These are phyloP conservation scores for Zymoseptoria passerinii DNA, from an alignment of 2,329 filamentous ascomycete species.

Conservation along the genomic window DNA sequence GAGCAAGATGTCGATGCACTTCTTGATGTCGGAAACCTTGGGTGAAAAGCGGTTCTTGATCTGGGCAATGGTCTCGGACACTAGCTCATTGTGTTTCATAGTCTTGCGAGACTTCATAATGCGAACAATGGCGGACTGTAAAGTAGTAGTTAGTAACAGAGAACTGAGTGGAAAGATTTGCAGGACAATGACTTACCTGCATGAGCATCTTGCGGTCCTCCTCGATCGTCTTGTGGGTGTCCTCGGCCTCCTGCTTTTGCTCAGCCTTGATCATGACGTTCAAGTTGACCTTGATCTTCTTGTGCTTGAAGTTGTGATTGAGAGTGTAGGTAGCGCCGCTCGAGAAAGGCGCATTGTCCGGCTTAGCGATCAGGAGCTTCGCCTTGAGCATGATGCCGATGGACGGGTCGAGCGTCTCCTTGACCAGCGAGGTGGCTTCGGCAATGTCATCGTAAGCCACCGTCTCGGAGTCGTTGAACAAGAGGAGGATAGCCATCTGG, in stretches of 20 bases:
- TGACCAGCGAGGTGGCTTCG: conserved; percentile 67
- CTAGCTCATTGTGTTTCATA: conserved; percentile 94
- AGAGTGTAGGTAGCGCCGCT: conserved; percentile 72
- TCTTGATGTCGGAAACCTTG: conserved; percentile 94
- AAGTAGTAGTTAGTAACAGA: conserved; percentile 25
- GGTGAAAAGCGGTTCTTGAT: conserved; percentile 89
- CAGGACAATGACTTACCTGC: conserved; percentile 59
- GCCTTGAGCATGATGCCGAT: conserved; percentile 84
- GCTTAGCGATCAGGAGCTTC: conserved; percentile 69
- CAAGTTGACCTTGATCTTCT: conserved; percentile 95
- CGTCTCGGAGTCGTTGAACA: conserved; percentile 87
- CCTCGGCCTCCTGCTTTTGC: conserved; percentile 89
- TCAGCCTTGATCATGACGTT: conserved; percentile 94
- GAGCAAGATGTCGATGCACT: conserved; percentile 95
- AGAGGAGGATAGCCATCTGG: conserved; percentile 89
- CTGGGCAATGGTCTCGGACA: conserved; percentile 91
- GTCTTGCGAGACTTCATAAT: conserved; percentile 99
- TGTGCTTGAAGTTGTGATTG: conserved; percentile 95
- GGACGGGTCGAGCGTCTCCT: conserved; percentile 78
- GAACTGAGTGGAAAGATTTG: not conserved
- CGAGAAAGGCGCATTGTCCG: conserved; percentile 66
- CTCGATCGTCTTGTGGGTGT: conserved; percentile 99
- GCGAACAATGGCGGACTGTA: conserved; percentile 89
- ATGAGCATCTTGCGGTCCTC: conserved; percentile 94
- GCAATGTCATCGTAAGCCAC: conserved; percentile 83